These are phyloP conservation scores for Carex arenaria DNA, from an alignment of 202 grass and related monocot species.

Conservation along the genomic window DNA sequence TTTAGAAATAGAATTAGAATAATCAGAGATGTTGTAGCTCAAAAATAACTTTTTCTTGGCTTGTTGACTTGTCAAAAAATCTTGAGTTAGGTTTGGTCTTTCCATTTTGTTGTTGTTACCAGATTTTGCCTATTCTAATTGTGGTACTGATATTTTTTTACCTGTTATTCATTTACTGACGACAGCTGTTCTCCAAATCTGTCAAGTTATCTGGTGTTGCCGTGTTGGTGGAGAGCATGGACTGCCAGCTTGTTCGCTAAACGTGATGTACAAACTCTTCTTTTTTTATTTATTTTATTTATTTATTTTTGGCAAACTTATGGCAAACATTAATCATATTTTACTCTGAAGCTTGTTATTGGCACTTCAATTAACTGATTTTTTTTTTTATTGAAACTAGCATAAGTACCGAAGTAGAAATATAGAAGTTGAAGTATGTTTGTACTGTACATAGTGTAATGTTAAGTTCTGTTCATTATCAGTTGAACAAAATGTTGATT, in stretches of 20 bases:
- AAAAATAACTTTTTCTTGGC: neutral
- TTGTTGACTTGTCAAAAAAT: neutral
- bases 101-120: neutral
- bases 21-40: neutral
- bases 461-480: neutral
- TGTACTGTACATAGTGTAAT: neutral
- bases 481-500: neutral
- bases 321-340: neutral
- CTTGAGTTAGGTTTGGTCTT: neutral
- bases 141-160: neutral
- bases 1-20: too few species aligned
- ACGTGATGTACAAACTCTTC: conserved; percentile 51
- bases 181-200: conserved; percentile 92
- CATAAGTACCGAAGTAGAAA: neutral
- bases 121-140: conserved; percentile 5
- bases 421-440: neutral
- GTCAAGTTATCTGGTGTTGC: conserved; percentile 54
- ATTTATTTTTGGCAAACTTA: conserved; percentile 17
- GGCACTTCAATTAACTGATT: too few species aligned
- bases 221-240: conserved; percentile 76
- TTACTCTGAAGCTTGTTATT: too few species aligned
- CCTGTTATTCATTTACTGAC: conserved; percentile 21
- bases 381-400: too few species aligned
- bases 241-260: conserved; percentile 89
- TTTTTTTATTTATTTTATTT: too few species aligned